A percentile compares a stretch with the other conserved stretches of the same genome.
phyloP scores from a whole-genome alignment of 495 filamentous ascomycete genomes.

The Penicillium canescens region DNA sequence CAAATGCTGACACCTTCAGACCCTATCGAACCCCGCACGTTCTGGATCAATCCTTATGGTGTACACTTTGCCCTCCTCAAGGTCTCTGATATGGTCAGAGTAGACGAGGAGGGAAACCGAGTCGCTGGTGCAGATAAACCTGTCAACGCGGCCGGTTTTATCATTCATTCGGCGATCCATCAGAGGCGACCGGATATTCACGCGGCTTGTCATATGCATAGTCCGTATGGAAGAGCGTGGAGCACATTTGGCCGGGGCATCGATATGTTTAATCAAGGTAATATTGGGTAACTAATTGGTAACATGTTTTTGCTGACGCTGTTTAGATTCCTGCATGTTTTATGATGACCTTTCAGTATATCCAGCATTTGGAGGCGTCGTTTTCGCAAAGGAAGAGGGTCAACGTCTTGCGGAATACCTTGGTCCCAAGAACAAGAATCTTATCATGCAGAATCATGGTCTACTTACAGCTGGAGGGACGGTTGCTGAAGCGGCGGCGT shows the following conservation, averaged over 20 bases:
- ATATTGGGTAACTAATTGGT: not conserved
- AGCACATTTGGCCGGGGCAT: conserved; percentile 31
- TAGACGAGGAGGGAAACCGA: conserved; percentile 36
- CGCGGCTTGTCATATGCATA: conserved; percentile 39
- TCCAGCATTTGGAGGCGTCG: conserved; percentile 44
- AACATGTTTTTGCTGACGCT: not conserved
- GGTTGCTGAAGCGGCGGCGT: conserved; percentile 59
- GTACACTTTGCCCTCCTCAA: conserved; percentile 34
- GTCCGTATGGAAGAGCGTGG: conserved; percentile 31
- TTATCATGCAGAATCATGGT: conserved; percentile 62
- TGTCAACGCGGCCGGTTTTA: conserved; percentile 59
- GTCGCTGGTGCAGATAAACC: conserved; percentile 41
- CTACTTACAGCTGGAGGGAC: conserved; percentile 54
- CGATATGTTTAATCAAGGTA: conserved; percentile 46
- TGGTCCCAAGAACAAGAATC: conserved; percentile 50
- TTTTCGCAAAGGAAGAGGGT: conserved; percentile 56
- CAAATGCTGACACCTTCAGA: conserved; percentile 1
- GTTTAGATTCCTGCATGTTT: conserved; percentile 48
- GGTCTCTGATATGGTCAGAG: conserved; percentile 37
- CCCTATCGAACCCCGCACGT: conserved; percentile 3
- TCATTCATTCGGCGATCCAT: conserved; percentile 51
- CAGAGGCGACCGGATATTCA: conserved; percentile 35
- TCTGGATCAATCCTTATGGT: conserved; percentile 55
- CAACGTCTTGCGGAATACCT: conserved; percentile 51
- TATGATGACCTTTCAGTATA: conserved; percentile 47